phyloP scores from a whole-genome alignment of 306 rosid genomes.

The Sindora glabra region DNA sequence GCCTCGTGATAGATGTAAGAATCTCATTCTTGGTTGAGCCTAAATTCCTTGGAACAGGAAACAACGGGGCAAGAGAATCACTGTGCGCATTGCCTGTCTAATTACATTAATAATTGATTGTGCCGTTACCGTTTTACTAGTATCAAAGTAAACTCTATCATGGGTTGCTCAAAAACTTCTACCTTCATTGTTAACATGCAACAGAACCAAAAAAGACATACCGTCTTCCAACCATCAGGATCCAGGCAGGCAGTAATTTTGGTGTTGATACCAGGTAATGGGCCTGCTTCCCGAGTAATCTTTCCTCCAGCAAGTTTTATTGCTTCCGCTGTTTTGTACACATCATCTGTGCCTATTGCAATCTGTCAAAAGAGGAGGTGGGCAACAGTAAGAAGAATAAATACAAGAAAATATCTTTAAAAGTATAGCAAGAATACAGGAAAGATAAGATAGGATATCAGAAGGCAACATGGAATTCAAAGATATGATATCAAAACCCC shows the following conservation, averaged over 20 bases:
- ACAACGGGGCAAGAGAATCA: background rate
- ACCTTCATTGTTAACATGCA: background rate
- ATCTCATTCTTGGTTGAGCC: background rate
- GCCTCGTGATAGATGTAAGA: background rate
- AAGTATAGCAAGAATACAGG: background rate
- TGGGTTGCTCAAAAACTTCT: background rate
- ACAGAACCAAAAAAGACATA: slow-evolving; percentile 29
- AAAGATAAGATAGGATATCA: no score
- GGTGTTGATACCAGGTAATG: slow-evolving; percentile 68
- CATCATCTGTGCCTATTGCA: slow-evolving; percentile 90
- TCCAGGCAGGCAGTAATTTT: slow-evolving; percentile 88
- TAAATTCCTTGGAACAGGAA: background rate
- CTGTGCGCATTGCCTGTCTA: background rate
- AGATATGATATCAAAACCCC: background rate
- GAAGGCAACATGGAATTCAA: background rate
- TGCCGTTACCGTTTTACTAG: background rate
- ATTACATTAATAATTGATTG: background rate
- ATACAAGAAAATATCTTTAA: slow-evolving; percentile 6
- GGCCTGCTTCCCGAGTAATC: slow-evolving; percentile 85
- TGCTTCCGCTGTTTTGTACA: slow-evolving; percentile 88
- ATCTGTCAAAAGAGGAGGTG: slow-evolving; percentile 32
- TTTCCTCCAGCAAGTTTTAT: slow-evolving; percentile 77
- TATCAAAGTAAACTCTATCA: background rate
- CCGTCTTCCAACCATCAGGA: slow-evolving; percentile 98
- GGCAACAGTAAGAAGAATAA: background rate